Base-by-base conservation (phyloP, 2,329 filamentous ascomycete species). In the Hypoxylon sp. region DNA sequence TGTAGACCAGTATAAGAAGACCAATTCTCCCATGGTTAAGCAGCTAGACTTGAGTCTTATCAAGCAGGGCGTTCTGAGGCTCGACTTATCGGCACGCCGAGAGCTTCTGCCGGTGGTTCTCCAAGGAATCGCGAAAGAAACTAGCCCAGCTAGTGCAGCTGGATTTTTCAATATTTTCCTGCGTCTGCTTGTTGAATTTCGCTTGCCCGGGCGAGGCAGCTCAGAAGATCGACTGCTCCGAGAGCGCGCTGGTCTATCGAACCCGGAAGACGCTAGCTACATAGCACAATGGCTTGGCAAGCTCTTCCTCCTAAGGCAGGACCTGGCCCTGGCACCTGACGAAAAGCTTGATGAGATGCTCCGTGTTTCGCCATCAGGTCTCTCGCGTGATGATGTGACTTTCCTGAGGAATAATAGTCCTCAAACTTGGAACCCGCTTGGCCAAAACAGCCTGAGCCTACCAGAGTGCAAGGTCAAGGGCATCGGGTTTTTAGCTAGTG, bases 21-120 rank as follows among this genome's bases (percentile, higher is more conserved):
- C 87, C 36, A 83, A 88, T 38, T 90, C 89, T 11, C 82, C 89
- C 0, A 83, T 97, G 36, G 88, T 99, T 69, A 90, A 93, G 68
- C 92, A 97, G 75, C 91, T 97, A 71, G 94, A 98, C 78, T 82
- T 98, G 40, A 84, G 91, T 16, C 97, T 97, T 75, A 91, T 97
- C 36, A 92, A 96, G 74, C 93, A 97, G 75, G 96, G 95, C 42
- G 73, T 87, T 26, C 77, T 81, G 42, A 82, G 85, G 2, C 76
- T 86, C 20, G 77, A 81, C 30, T 77, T 81, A 11, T 74, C 83
- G 55, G 91, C 95, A 42, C 87, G 93, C 70, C 85, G 90, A 33
- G 87, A 89, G 9, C 81, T 97, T 3, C 78, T 97, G n/a, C 89
- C 93, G 1, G 84, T 87, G 2, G 79, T 93, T 8, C 80, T 94